phyloP scores from a whole-genome alignment of 2,329 filamentous ascomycete genomes.

The Botrytis medusae region DNA sequence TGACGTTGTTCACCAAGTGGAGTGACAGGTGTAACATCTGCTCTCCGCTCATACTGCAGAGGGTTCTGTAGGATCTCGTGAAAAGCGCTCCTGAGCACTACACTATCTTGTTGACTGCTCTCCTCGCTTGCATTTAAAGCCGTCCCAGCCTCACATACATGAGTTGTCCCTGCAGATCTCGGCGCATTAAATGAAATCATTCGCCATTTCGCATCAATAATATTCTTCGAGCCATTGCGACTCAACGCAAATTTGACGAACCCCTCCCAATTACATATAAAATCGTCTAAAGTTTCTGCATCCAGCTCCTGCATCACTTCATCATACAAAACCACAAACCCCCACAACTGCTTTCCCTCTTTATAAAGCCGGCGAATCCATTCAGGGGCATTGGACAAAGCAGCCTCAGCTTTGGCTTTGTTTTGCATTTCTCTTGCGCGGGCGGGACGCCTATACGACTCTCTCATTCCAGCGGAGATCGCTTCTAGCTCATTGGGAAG shows the following conservation, averaged over 20 bases:
- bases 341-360: not conserved
- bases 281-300: not conserved
- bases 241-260: not conserved
- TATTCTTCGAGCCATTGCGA: not conserved
- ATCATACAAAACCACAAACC: not conserved
- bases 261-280: not conserved
- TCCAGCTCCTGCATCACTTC: not conserved
- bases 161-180: fast-evolving
- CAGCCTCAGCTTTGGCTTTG: not conserved
- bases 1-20: too few relatives aligned
- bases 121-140: too few relatives aligned
- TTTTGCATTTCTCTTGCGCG: not conserved
- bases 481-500: not conserved
- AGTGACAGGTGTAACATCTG: not conserved
- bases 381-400: not conserved
- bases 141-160: too few relatives aligned
- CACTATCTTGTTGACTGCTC: too few relatives aligned
- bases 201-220: not conserved
- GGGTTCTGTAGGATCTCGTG: not conserved
- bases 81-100: not conserved
- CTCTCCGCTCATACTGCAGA: not conserved
- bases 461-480: not conserved
- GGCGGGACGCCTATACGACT: fast-evolving
- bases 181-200: too few relatives aligned
- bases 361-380: not conserved